These are phyloP conservation scores for Trichoderma afroharzianum DNA, from an alignment of 2,329 filamentous ascomycete species.

Conservation along the genomic window DNA sequence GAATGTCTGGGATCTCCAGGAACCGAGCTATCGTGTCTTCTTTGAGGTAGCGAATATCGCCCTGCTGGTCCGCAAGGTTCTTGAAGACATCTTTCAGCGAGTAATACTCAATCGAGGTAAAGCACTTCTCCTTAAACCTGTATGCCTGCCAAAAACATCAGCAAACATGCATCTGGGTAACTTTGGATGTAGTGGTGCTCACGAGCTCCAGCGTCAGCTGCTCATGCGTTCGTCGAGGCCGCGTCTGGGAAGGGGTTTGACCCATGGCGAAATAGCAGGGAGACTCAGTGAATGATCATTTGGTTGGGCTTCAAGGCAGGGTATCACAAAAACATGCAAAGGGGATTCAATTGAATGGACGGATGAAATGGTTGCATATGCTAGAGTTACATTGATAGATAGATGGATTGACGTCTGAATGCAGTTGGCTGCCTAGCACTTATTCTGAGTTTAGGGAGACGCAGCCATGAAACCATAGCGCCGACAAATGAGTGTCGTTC, in stretches of 20 bases:
- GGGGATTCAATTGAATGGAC: neutral
- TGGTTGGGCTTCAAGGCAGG: neutral
- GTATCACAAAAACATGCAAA: neutral
- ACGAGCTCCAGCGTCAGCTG: slow-evolving; percentile 51
- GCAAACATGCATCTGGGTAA: neutral
- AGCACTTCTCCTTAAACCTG: slow-evolving; percentile 66
- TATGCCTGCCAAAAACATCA: slow-evolving; percentile 43
- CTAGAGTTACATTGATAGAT: neutral
- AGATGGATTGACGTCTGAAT: neutral
- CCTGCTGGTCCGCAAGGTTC: slow-evolving; percentile 62
- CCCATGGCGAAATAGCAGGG: slow-evolving; percentile 42
- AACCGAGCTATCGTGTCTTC: slow-evolving; percentile 67
- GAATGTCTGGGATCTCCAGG: slow-evolving; percentile 67
- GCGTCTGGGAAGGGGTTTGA: slow-evolving; percentile 48
- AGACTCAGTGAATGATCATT: neutral
- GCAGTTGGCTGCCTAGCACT: neutral
- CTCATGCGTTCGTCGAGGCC: slow-evolving; percentile 46
- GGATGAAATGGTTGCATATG: neutral
- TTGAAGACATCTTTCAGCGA: slow-evolving; percentile 71
- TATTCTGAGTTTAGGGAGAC: neutral
- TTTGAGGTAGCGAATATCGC: slow-evolving; percentile 61
- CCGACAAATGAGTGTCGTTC: neutral
- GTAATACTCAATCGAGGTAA: slow-evolving; percentile 68
- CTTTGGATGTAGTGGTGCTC: slow-evolving; percentile 23
- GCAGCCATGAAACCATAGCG: neutral